Evolutionary conservation across 2,329 filamentous ascomycete genomes (phyloP).

Genomic region (Trichoderma sp.): DNA sequence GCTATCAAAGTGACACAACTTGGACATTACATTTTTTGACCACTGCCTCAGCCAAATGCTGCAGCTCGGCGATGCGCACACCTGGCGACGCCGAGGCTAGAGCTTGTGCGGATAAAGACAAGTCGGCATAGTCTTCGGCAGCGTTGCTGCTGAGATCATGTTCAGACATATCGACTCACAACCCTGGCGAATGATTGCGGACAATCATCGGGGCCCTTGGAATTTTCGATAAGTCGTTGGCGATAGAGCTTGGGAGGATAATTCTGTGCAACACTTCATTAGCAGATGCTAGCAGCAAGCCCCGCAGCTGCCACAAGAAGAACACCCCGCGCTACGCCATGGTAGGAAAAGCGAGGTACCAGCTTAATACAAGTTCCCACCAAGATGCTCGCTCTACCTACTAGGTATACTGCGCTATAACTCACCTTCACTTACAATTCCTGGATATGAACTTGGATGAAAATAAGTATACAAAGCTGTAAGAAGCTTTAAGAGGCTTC

Average conservation of each 20-base stretch:
- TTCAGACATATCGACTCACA: slow-evolving; percentile 26
- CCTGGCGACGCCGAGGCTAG: slow-evolving; percentile 66
- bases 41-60: slow-evolving; percentile 60
- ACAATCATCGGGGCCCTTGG: slow-evolving; percentile 16
- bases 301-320: slow-evolving; percentile 3
- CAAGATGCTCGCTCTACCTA: not conserved
- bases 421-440: not conserved
- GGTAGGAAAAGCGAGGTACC: not conserved
- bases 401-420: not conserved
- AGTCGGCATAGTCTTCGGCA: slow-evolving; percentile 13
- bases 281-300: not conserved
- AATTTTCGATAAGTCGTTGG: slow-evolving; percentile 15
- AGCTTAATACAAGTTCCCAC: not conserved
- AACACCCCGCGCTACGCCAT: slow-evolving; percentile 1
- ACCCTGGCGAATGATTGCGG: slow-evolving; percentile 14
- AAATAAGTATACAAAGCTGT: not conserved
- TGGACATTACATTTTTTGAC: slow-evolving; percentile 53
- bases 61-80: slow-evolving; percentile 58
- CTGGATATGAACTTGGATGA: not conserved
- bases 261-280: slow-evolving; percentile 12
- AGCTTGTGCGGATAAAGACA: slow-evolving; percentile 45
- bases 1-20: slow-evolving; percentile 18
- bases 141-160: slow-evolving; percentile 19
- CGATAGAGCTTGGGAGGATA: slow-evolving; percentile 13
- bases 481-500: not conserved